Evolutionary conservation across 805 yeast species (phyloP), one percentile per base, ranked within the genome.

Genomic region (Candida ipomoeae): DNA sequence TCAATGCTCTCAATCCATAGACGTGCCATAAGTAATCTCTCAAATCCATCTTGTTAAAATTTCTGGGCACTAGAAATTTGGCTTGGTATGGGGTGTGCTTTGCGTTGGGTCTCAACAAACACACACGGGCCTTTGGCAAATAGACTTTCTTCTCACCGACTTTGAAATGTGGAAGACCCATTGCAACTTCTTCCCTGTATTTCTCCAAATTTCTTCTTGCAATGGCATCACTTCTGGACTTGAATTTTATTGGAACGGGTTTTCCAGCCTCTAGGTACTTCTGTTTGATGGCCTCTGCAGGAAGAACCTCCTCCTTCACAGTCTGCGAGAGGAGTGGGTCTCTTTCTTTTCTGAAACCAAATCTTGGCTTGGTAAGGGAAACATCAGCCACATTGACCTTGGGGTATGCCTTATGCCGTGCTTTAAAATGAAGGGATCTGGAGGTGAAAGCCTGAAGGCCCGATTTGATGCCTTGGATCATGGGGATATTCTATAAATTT

Each of bases 11-110:
- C 53, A 94, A 76, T 2, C 96, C 97, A 63, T 94, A 94, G 4
- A 94, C 75, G 61, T 91, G 83, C 80, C 84, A 94, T 55, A 94
- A 75, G 64, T 94, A 94, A 71, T 94, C 99, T 67, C 99, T 82
- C 54, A 94, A 77, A 67, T 92, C 98, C 72, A 94, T 76, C 67
- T 91, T 92, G 75, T 94, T 94, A 78, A 94, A 91, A 49, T 88
- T 82, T 63, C 87, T 82, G 14, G 99, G 99, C 17, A 95, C 99
- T 56, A 88, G 82, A 69, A 94, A 94, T 67, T 89, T 90, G 45
- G 98, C 98, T 69, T 90, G 97, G 71, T 87, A 91, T 44, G 99
- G 99, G 0, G 97, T 87, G 69, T 89, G 96, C 63, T 88, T 88
- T n/a, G 98, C 97, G 62, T 87, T 87, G 40, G 97, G 96, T 64